Evolutionary conservation across 108 stramenopile species (phyloP).

Genomic region (Mediolabrus comicus): DNA sequence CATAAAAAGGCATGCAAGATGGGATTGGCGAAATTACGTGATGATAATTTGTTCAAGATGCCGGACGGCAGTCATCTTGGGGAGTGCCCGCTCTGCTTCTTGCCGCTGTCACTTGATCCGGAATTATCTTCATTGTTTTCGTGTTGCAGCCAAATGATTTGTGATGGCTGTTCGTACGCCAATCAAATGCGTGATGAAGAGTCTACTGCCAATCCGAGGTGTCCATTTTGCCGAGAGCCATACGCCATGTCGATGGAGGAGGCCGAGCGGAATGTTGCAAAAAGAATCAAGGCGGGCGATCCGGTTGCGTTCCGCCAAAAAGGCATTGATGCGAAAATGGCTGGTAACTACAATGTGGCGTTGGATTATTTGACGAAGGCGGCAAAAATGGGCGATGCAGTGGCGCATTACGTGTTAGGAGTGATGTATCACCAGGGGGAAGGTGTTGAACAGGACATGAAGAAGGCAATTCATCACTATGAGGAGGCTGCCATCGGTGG

Average conservation of each 20-base stretch:
- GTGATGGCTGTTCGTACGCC: background rate
- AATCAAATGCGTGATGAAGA: background rate
- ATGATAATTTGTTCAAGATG: background rate
- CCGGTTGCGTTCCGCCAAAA: background rate
- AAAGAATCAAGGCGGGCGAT: constrained; percentile 1
- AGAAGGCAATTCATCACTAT: background rate
- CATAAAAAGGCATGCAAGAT: background rate
- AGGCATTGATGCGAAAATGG: background rate
- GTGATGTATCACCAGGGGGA: background rate
- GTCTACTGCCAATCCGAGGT: background rate
- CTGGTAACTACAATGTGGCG: background rate
- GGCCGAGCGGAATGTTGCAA: background rate
- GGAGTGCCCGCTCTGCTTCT: background rate
- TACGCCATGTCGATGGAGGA: background rate
- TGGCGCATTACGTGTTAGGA: background rate
- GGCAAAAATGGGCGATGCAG: background rate
- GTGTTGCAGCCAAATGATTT: background rate
- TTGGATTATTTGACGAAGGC: background rate
- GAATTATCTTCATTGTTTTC: background rate
- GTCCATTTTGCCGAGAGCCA: background rate
- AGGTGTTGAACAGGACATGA: background rate
- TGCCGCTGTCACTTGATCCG: background rate
- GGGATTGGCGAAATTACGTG: background rate
- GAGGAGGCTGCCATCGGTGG: background rate
- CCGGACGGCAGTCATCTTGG: background rate